phyloP scores from a whole-genome alignment of 352 stramenopile species.

The Hyaloperonospora arabidopsidis region DNA sequence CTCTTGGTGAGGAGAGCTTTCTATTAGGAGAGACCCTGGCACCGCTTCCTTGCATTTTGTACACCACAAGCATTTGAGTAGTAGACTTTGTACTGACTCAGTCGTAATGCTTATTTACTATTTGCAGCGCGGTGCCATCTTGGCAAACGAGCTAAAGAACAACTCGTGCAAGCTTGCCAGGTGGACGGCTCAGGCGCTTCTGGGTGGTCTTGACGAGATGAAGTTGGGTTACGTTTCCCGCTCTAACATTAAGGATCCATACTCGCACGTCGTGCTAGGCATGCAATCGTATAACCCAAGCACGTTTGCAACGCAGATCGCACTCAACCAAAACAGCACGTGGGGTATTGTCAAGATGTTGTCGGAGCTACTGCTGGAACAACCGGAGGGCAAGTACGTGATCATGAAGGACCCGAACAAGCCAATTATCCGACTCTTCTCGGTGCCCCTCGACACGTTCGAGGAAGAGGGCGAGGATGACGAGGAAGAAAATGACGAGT shows the following conservation, averaged over 20 bases:
- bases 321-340: conserved; percentile 96
- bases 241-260: conserved; percentile 89
- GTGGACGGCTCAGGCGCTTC: conserved; percentile 94
- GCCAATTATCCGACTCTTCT: conserved; percentile 93
- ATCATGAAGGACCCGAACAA: conserved; percentile 98
- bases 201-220: conserved; percentile 95
- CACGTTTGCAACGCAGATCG: conserved; percentile 96
- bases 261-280: conserved; percentile 92
- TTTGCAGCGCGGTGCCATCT: conserved; percentile 89
- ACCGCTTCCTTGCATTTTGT: neutral
- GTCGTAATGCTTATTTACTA: conserved; percentile 5
- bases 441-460: conserved; percentile 92
- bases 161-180: conserved; percentile 97
- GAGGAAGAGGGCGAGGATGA: conserved; percentile 87
- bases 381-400: conserved; percentile 97
- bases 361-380: conserved; percentile 89
- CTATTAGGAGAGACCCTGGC: conserved; percentile 21
- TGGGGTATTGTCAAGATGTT: conserved; percentile 95
- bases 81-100: neutral
- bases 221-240: conserved; percentile 97
- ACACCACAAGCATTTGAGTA: neutral
- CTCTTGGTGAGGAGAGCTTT: conserved; percentile 25
- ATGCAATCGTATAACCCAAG: conserved; percentile 95
- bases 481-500: conserved; percentile 42
- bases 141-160: conserved; percentile 98